Conservation (phyloP, 2,329 filamentous ascomycete genomes). For the Aspergillus sp. region DNA sequence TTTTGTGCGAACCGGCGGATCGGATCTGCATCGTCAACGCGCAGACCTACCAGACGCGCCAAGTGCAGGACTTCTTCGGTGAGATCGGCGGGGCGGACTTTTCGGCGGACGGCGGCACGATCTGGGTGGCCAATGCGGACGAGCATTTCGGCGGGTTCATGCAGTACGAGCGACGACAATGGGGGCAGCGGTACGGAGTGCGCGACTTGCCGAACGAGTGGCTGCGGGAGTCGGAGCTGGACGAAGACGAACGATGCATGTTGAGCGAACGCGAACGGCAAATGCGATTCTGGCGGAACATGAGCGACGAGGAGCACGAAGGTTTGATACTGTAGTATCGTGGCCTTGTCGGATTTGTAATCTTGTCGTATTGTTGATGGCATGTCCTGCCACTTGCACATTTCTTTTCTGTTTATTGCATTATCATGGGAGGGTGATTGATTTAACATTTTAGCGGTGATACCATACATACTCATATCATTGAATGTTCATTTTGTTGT, state of each 20-base stretch:
- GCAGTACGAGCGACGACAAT: slow-evolving; percentile 42
- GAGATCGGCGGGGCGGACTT: slow-evolving; percentile 47
- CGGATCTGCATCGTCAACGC: slow-evolving; percentile 47
- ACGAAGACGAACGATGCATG: slow-evolving; percentile 36
- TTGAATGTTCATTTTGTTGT: too few species aligned
- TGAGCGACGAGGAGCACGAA: slow-evolving; percentile 36
- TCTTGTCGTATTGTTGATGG: background rate
- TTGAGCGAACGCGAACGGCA: slow-evolving; percentile 34
- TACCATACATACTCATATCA: background rate
- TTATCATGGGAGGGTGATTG: background rate
- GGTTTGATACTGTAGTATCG: slow-evolving; percentile 29
- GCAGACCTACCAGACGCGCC: slow-evolving; percentile 41
- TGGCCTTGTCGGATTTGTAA: too few species aligned
- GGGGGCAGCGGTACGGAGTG: slow-evolving; percentile 35
- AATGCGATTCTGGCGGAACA: slow-evolving; percentile 33
- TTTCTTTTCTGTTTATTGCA: background rate
- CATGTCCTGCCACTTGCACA: background rate
- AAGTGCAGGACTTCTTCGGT: slow-evolving; percentile 48
- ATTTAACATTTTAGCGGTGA: background rate
- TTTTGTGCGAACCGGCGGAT: slow-evolving; percentile 46
- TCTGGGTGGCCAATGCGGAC: slow-evolving; percentile 48
- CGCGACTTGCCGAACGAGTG: slow-evolving; percentile 40
- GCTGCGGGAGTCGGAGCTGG: slow-evolving; percentile 33
- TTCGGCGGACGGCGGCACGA: slow-evolving; percentile 39
- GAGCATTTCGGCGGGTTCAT: slow-evolving; percentile 45